Base-by-base conservation (phyloP, 371 early-diverging fungal species). In the Haplosporangium sp. region DNA sequence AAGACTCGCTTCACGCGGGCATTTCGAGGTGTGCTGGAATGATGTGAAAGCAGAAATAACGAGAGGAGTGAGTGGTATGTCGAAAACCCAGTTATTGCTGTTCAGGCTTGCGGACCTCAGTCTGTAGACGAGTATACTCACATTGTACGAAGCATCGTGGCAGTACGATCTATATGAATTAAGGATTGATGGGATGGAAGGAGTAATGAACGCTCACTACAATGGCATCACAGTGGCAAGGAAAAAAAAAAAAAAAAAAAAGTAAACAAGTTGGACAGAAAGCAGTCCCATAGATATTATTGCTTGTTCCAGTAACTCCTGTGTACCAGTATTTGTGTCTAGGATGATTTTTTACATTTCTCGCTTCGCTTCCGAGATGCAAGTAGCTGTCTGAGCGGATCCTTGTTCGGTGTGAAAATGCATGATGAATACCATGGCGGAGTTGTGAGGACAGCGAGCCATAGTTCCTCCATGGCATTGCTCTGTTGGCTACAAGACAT, bases 1-100 rank as follows among this genome's bases (percentile, higher is more conserved):
- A 95, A 81, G 51, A 91, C 91, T 58, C 98, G 92, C 86, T 91
- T 93, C 42, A 91, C 84, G 70, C 95, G 93, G 55, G 95, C 94
- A 64, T 90, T 95, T 70, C 94, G 93, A 21, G 95, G 87, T 70
- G 93, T 94, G 59, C 90, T 91, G 29, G 29, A 29, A 29, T 29
- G 29, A 67, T n/a, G 21, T 8, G 48, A 18, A 18, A n/a, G 42
- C 58, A 38, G 11, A 41, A 21, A 41, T 7, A 5, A 40, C 23
- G 60, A 12, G 38, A 38, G 21, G 54, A 42, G 38, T 41, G 14
- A 10, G 46, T 20, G 52, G 29, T 16, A 55, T 63, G 47, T 21
- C 42, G 23, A 37, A 55, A 46, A 29, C 6, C 5, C 23, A 29
- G 4, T 29, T 29, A 4, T 4, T 29, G 29, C 4, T 29, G 29